phyloP scores from a whole-genome alignment of 2,329 filamentous ascomycete genomes.

The Elsinoe australis region DNA sequence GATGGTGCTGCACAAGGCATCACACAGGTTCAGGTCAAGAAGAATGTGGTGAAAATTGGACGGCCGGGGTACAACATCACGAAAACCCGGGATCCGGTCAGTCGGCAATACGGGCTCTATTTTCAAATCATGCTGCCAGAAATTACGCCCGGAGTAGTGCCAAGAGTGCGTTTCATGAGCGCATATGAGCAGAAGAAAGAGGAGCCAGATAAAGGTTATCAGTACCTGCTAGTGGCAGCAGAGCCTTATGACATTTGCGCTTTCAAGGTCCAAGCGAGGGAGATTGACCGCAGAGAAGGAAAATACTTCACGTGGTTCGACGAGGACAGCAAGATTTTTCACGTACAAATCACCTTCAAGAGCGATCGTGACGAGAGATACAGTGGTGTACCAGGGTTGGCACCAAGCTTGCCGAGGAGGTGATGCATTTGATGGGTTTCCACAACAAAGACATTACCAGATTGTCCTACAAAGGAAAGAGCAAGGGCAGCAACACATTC shows the following conservation, averaged over 20 bases:
- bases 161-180: constrained; percentile 93
- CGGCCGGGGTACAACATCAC: constrained; percentile 96
- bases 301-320: constrained; percentile 94
- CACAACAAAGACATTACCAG: no score
- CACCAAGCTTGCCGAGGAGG: constrained; percentile 16
- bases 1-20: constrained; percentile 58
- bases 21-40: constrained; percentile 61
- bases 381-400: constrained; percentile 56
- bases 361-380: constrained; percentile 93
- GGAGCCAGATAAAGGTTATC: constrained; percentile 86
- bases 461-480: no score
- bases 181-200: constrained; percentile 94
- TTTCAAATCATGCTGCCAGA: constrained; percentile 96
- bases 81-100: constrained; percentile 83
- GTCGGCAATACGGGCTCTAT: constrained; percentile 79
- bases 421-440: no score
- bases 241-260: constrained; percentile 97
- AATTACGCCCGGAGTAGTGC: constrained; percentile 65
- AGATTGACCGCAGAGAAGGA: constrained; percentile 83
- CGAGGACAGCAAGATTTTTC: constrained; percentile 91
- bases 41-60: constrained; percentile 89
- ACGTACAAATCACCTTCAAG: constrained; percentile 96
- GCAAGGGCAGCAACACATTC: no score
- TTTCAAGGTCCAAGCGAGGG: constrained; percentile 89
- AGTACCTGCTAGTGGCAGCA: constrained; percentile 90